Base-by-base conservation (phyloP, 441 rosid species). In the Syzygium syzygioides region DNA sequence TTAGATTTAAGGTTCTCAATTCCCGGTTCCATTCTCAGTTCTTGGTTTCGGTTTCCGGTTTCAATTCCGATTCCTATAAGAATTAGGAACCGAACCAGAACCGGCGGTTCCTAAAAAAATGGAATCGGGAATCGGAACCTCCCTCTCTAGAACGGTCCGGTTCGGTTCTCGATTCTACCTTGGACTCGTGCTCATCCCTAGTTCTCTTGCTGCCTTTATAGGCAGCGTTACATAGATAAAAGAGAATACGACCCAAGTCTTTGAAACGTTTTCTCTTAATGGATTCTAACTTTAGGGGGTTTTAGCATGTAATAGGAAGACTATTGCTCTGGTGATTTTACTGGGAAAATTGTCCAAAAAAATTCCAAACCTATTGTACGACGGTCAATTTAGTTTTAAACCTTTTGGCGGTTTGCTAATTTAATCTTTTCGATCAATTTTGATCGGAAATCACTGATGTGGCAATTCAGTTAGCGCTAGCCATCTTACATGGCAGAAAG, bases 401-500 rank as follows among this genome's bases (percentile, higher is more conserved):
- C 2, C 5, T 68, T 68, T 32, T 60, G 66, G 14, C 0, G 0
- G 34, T 9, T 68, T 32, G 20, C 3, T 14, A 19, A 32, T 18
- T 68, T 68, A 59, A 4, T 56, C 12, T 4, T 50, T 50, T 12
- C 4, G 4, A 14, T 14, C 0, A 50, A 50, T 50, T 50, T 50
- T 50, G 14, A 12, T 3, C 1, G 53, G 25, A 11, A 11, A 57
- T 25, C 7, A 0, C 25, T 4, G 14, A 57, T 57, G 62, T 4
- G 3, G 12, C 0, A 3, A 19, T 64, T 6, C 30, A 8, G 37
- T 17, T 0, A 17, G 0, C 0, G 0, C 0, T 0, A 0, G 9
- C 23, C 2, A 12, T 64, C 12, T 5, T 17, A 30, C 37, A 4
- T 30, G 23, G 9, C 6, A 64, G 17, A 64, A 15, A 64, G 20